Evolutionary conservation across 352 stramenopile genomes (phyloP).

Genomic region (Pythium oligandrum): DNA sequence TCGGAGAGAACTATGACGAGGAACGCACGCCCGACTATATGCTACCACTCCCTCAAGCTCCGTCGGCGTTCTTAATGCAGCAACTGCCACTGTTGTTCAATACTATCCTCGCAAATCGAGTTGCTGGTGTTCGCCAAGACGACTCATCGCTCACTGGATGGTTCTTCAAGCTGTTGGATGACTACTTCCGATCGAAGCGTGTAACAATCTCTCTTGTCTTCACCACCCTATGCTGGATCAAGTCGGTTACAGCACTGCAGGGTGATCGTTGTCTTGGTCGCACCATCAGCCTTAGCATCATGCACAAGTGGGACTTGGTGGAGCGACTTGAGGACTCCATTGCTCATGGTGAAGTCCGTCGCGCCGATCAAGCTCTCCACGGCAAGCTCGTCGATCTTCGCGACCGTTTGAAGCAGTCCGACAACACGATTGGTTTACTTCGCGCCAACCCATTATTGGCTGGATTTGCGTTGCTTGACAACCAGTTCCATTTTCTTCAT

Average conservation of each 20-base stretch:
- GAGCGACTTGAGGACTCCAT: slow-evolving; percentile 13
- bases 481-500: slow-evolving; percentile 20
- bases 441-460: slow-evolving; percentile 27
- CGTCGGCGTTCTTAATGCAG: too few relatives aligned
- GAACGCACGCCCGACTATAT: slow-evolving; percentile 7
- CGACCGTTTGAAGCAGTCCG: neutral
- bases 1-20: slow-evolving; percentile 9
- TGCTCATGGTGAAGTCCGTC: slow-evolving; percentile 13
- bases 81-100: too few relatives aligned
- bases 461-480: slow-evolving; percentile 19
- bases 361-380: slow-evolving; percentile 11
- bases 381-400: neutral
- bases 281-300: slow-evolving; percentile 21
- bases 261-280: slow-evolving; percentile 13
- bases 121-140: too few relatives aligned
- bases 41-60: neutral
- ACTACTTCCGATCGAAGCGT: slow-evolving; percentile 18
- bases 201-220: slow-evolving; percentile 23
- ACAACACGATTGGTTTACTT: slow-evolving; percentile 11
- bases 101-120: too few relatives aligned
- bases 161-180: slow-evolving; percentile 17
- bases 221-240: slow-evolving; percentile 26
- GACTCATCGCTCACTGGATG: slow-evolving; percentile 16
- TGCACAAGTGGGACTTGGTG: slow-evolving; percentile 17
- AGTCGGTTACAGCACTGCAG: slow-evolving; percentile 24